Evolutionary conservation across 768 basidiomycete species (phyloP).

Genomic region (Tricholoma furcatifolium): DNA sequence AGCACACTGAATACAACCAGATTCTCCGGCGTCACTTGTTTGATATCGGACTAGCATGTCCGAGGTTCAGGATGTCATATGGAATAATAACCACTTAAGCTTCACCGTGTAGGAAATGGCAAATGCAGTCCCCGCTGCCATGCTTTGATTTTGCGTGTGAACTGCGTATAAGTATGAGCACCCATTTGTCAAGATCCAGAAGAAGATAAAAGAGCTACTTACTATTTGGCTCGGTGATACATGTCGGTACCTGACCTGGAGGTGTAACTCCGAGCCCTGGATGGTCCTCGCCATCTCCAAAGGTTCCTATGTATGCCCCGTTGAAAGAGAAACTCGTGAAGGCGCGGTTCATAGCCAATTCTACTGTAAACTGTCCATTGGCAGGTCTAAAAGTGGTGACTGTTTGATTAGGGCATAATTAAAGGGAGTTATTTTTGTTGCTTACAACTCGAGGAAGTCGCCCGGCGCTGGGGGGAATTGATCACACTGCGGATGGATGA

Average conservation of each 20-base stretch:
- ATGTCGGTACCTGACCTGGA: conserved; percentile 34
- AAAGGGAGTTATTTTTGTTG: conserved; percentile 9
- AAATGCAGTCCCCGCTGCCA: conserved; percentile 54
- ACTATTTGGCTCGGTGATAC: conserved; percentile 51
- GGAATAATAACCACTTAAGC: not conserved
- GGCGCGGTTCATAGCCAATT: conserved; percentile 50
- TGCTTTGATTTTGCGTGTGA: conserved; percentile 50
- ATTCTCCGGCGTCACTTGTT: conserved; percentile 44
- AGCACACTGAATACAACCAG: conserved; percentile 50
- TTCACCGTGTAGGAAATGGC: conserved; percentile 50
- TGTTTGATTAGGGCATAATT: not conserved
- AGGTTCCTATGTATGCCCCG: conserved; percentile 33
- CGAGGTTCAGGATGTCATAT: not conserved
- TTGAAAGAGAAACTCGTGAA: conserved; percentile 42
- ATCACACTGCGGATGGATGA: conserved; percentile 33
- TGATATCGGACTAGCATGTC: conserved; percentile 41
- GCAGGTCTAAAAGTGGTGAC: conserved; percentile 34
- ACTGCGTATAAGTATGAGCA: conserved; percentile 28
- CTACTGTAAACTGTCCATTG: conserved; percentile 45
- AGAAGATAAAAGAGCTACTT: conserved; percentile 15
- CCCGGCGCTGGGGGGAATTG: conserved; percentile 41
- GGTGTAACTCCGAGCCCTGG: conserved; percentile 25
- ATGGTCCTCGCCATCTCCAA: conserved; percentile 44
- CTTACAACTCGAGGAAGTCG: conserved; percentile 41
- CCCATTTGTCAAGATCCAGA: not conserved